Base-by-base conservation (phyloP, 805 yeast genomes). In the Saccharomycopsis malanga region DNA sequence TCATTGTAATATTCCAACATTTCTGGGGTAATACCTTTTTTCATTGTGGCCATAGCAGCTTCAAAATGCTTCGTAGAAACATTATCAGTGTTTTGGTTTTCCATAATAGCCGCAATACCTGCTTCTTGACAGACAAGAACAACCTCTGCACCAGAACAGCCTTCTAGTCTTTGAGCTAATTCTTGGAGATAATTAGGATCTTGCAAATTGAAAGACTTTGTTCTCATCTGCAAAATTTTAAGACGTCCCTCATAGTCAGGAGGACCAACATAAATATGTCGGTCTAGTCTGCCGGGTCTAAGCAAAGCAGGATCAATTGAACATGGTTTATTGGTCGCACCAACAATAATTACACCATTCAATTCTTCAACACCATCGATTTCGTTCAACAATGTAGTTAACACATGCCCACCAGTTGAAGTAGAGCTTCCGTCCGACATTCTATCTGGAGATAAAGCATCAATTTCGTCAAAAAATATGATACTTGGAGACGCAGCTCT, bases 141-240 rank as follows among this genome's bases (percentile, higher is more conserved):
- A 34, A 93, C 86, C 63, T 93, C 98, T 0, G 98, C 96, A 32
- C 99, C 99, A 0, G 97, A 88, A 58, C 95, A 88, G 0, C 98
- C 98, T 0, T 83, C 91, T 0, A 96, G 85, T 4, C 66, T 57
- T 1, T 56, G 62, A 0, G 95, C 88, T 9, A 87, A 64, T 7
- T 61, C 65, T 1, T 67, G 67, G 15, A 61, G 43, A 1, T 29
- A 25, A 20, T 74, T 74, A 2, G 75, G 76, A 17, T 69, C 72
- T 0, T 68, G 65, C 14, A 84, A 57, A 7, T 76, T 62, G 74
- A 93, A 91, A 42, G 78, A 77, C 34, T 64, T 61, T 22, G 91
- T 78, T 51, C 81, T 77, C 54, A 88, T 88, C 42, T 68, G 66
- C 49, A 93, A 63, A 18, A 93, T 91, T 59, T 87, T 88, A 39